Percentiles rank a stretch among this genome's conserved stretches.
phyloP scores from a whole-genome alignment of 106 monocot genomes.

The Phalaenopsis equestris region DNA sequence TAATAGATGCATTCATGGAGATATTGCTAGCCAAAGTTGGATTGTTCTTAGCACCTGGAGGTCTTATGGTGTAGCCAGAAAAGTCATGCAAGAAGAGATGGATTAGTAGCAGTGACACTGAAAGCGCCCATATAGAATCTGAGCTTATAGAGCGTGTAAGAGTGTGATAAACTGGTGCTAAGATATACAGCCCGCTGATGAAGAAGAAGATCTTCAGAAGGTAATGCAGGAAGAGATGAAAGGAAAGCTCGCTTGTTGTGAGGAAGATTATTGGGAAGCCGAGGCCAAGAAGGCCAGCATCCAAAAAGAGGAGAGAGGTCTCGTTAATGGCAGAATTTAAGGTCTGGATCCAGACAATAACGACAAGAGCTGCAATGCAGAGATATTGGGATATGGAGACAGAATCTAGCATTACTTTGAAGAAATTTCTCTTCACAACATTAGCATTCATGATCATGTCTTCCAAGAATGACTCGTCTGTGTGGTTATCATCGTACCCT shows the following conservation, averaged over 20 bases:
- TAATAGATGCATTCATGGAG: constrained; percentile 89
- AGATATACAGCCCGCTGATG: constrained; percentile 62
- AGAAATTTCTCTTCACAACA: constrained; percentile 80
- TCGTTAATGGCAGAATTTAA: constrained; percentile 61
- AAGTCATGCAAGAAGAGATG: constrained; percentile 97
- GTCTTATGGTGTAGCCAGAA: constrained; percentile 51
- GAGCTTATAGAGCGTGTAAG: constrained; percentile 89
- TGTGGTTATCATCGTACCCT: constrained; percentile 86
- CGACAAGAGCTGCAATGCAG: constrained; percentile 66
- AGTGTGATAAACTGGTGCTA: constrained; percentile 81
- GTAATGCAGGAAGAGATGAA: constrained; percentile 38
- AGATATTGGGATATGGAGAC: constrained; percentile 85
- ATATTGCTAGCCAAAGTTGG: constrained; percentile 62
- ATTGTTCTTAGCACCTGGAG: constrained; percentile 59
- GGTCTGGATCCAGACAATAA: constrained; percentile 72
- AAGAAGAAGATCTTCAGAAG: constrained; percentile 75
- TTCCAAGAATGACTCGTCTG: constrained; percentile 79
- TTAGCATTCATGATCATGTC: constrained; percentile 97
- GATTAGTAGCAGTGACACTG: constrained; percentile 53
- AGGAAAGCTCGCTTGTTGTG: constrained; percentile 35
- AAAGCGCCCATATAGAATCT: constrained; percentile 84
- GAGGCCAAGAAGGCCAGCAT: constrained; percentile 41
- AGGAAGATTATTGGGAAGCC: constrained; percentile 65
- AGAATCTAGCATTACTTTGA: constrained; percentile 75
- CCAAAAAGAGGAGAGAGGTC: constrained; percentile 54